These are phyloP conservation scores for Skeletonema tropicum DNA, from an alignment of 108 stramenopile genomes.

Conservation along the genomic window DNA sequence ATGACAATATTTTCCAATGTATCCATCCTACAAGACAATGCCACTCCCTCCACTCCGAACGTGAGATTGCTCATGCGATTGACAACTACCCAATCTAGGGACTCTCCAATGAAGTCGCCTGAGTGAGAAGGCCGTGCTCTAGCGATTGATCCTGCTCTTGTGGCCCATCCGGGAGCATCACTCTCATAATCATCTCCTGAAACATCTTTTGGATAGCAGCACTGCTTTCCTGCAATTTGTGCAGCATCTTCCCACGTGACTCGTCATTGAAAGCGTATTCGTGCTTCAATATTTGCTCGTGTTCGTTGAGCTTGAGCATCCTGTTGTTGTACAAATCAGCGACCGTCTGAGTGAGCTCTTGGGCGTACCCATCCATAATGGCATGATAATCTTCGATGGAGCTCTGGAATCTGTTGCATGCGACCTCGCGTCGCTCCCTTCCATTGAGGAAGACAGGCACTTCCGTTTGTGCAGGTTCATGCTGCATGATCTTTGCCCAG, in stretches of 20 bases:
- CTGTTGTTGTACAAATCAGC: conserved; percentile 48
- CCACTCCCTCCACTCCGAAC: background rate
- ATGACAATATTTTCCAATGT: background rate
- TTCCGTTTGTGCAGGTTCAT: conserved; percentile 51
- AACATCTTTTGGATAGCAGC: conserved; percentile 29
- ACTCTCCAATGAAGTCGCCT: conserved; percentile 10
- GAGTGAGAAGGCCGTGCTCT: conserved; percentile 14
- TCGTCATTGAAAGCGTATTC: conserved; percentile 45
- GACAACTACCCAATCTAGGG: background rate
- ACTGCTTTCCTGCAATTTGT: conserved; percentile 41
- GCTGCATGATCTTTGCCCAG: conserved; percentile 43
- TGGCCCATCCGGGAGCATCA: conserved; percentile 11
- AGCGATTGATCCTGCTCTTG: background rate
- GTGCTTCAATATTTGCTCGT: conserved; percentile 40
- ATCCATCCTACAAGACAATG: background rate
- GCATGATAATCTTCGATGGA: conserved; percentile 48
- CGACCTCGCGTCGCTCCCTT: conserved; percentile 25
- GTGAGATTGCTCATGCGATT: background rate
- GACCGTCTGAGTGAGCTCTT: conserved; percentile 48
- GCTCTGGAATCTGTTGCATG: conserved; percentile 24
- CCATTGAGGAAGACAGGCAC: conserved; percentile 43
- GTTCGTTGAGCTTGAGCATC: conserved; percentile 33
- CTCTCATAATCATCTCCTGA: conserved; percentile 38
- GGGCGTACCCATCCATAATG: conserved; percentile 4
- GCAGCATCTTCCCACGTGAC: conserved; percentile 37